Evolutionary conservation across 129 eudicot species (phyloP).

Genomic region (Deinandra increscens): DNA sequence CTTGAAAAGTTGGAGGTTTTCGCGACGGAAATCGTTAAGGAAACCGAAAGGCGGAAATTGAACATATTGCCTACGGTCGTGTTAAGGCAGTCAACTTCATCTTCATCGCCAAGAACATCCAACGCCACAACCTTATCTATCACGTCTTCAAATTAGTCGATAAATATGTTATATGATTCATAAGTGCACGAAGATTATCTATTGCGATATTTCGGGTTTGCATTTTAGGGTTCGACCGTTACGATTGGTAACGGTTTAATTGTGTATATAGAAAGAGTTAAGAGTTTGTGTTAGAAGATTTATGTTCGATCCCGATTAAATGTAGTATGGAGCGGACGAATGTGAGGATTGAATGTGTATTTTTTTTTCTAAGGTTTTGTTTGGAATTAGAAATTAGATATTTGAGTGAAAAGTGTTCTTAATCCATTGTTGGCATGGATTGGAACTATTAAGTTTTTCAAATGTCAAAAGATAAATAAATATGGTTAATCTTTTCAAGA

Average conservation of each 20-base stretch:
- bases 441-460: neutral
- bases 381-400: conserved; percentile 14
- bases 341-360: conserved; percentile 12
- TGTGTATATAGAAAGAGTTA: conserved; percentile 29
- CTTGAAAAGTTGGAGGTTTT: conserved; percentile 46
- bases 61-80: conserved; percentile 53
- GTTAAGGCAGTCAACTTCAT: conserved; percentile 39
- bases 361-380: conserved; percentile 5
- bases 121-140: conserved; percentile 64
- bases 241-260: conserved; percentile 10
- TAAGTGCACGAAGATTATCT: conserved; percentile 9
- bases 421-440: neutral
- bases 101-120: conserved; percentile 57
- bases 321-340: neutral
- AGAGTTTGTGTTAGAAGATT: conserved; percentile 22
- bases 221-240: conserved; percentile 21
- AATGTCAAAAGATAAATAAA: neutral
- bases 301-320: conserved; percentile 19
- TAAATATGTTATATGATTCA: neutral
- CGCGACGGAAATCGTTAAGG: conserved; percentile 51
- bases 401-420: conserved; percentile 17
- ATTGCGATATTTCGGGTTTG: neutral
- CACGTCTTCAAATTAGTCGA: conserved; percentile 47
- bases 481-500: neutral
- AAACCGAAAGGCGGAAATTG: conserved; percentile 55